Conservation (phyloP, 306 rosid genomes). For the Rosa multiflora region DNA sequence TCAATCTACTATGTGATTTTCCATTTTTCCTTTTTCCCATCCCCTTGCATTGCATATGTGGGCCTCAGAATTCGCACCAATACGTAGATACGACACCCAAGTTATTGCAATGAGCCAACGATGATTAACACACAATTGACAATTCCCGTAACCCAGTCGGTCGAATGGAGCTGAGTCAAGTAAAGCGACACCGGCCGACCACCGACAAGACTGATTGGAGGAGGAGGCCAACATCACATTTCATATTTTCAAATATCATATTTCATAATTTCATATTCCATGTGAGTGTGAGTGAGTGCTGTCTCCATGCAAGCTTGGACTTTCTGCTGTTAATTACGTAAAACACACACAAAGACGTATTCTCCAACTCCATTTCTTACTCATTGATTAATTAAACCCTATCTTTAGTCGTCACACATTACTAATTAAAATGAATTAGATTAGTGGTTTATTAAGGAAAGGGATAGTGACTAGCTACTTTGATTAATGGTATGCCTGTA, state of each 20-base stretch:
- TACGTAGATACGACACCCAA: too few species aligned
- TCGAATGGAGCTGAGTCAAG: conserved; percentile 3
- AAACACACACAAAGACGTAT: not conserved
- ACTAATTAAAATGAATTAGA: not conserved
- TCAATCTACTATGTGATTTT: too few species aligned
- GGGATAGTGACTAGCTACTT: not conserved
- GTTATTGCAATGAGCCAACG: not conserved
- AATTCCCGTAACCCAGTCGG: not conserved
- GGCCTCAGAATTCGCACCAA: not conserved
- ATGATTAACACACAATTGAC: not conserved
- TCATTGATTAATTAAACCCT: not conserved
- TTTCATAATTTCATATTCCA: not conserved
- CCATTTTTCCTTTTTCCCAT: too few species aligned
- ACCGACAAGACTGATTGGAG: not conserved
- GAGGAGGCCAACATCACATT: not conserved
- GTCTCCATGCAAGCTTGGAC: not conserved
- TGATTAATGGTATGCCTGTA: not conserved
- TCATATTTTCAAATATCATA: not conserved
- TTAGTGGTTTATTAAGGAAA: not conserved
- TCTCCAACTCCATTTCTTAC: not conserved
- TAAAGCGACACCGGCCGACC: conserved; percentile 5
- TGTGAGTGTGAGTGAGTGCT: not conserved
- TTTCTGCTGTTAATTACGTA: conserved; percentile 1
- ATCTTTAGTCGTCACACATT: not conserved
- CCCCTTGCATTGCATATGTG: not conserved